Base-by-base conservation (phyloP, 1,284 basidiomycete genomes). In the Cutaneotrichosporon cavernicola region DNA sequence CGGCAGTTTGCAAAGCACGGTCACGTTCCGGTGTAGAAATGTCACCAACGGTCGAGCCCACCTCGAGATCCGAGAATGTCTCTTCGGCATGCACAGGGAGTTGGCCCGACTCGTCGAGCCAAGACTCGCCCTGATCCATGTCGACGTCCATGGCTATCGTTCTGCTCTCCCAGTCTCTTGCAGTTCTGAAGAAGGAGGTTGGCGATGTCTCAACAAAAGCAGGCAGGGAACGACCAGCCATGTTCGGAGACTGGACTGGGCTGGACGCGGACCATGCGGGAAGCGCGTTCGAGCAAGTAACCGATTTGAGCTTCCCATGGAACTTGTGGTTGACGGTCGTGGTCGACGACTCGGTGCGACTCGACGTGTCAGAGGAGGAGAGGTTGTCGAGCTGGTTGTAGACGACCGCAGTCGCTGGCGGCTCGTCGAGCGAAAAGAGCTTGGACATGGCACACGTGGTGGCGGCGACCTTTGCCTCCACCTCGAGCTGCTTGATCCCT, bases 1-100 rank as follows among this genome's bases (percentile, higher is more conserved):
- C 73, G 34, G 76, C 76, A 2, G 75, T 76, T 58, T 76, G 68
- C 26, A 73, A 61, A 18, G 76, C 76, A 30, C 72, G 68, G 55
- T 79, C 77, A 51, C 74, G 73, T 61, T 76, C 77, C 2, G 74
- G 74, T 1, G 76, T 75, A 11, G 67, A 64, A 21, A 56, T 30
- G n/a, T 77, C 76, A 22, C 73, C 77, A 14, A 73, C 58, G 16
- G 65, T 71, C 7, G 74, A 77, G 13, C 62, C 64, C 9, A 74
- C 58, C 38, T 77, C 77, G 18, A 70, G 61, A 53, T 77, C 76
- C 2, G 74, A 76, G 30, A 75, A 69, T 2, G 70, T 62, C 34
- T 79, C 77, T 38, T 78, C 76, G n/a, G 74, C 75, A 56, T 75
- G 73, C 22, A 79, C 73, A 9, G 76, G 76, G 11, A 76, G 63